These are phyloP conservation scores for Cutaneotrichosporon curvatum DNA, from an alignment of 1,284 basidiomycete species.

Conservation along the genomic window DNA sequence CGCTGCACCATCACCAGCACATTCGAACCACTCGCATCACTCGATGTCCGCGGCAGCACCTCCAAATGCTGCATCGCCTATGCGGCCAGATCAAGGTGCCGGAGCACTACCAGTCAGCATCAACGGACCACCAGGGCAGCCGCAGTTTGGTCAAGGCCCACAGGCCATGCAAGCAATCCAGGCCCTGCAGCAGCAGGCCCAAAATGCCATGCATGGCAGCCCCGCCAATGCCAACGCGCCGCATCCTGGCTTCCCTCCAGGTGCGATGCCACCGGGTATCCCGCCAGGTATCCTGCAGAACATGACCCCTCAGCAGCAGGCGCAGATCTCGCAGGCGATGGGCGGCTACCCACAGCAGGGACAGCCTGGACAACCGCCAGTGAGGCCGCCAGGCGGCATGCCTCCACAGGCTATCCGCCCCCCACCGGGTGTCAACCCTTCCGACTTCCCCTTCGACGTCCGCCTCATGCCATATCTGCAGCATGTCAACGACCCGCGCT, in stretches of 20 bases:
- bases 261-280: constrained; percentile 8
- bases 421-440: constrained; percentile 15
- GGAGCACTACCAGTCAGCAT: background rate
- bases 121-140: constrained; percentile 11
- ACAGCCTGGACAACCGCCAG: background rate
- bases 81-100: constrained; percentile 12
- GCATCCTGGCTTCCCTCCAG: constrained; percentile 11
- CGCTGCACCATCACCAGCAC: constrained; percentile 22
- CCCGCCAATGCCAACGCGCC: background rate
- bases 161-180: constrained; percentile 18
- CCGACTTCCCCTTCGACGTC: constrained; percentile 40
- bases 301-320: constrained; percentile 28
- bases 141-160: constrained; percentile 6
- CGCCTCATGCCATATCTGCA: constrained; percentile 26
- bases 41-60: background rate
- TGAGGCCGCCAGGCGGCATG: background rate
- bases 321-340: constrained; percentile 32
- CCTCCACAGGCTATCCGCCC: constrained; percentile 1
- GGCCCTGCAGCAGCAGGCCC: constrained; percentile 20
- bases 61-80: background rate
- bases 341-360: constrained; percentile 13
- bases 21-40: constrained; percentile 30
- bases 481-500: constrained; percentile 24
- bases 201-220: constrained; percentile 9
- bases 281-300: constrained; percentile 7